Evolutionary conservation across 495 filamentous ascomycete genomes (phyloP).

Genomic region (Tuber magnatum): DNA sequence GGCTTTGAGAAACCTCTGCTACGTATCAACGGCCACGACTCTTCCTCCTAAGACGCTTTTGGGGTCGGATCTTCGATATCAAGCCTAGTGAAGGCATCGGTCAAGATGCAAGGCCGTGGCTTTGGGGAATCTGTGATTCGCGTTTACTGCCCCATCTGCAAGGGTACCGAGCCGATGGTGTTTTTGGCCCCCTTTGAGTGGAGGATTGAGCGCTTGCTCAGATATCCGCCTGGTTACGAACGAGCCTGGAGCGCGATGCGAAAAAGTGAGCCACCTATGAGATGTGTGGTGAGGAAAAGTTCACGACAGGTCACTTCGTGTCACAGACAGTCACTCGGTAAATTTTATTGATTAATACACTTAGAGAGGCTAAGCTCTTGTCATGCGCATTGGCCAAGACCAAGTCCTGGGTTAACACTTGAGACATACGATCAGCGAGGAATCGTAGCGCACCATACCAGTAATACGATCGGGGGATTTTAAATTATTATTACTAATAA

Average conservation of each 20-base stretch:
- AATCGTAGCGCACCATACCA: neutral
- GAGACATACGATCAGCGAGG: neutral
- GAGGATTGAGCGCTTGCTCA: neutral
- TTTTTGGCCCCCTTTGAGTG: neutral
- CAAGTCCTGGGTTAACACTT: neutral
- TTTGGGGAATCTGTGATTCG: neutral
- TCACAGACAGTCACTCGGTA: conserved; percentile 2
- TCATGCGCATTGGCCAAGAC: neutral
- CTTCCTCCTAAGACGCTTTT: neutral
- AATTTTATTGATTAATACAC: neutral
- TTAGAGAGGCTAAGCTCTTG: too few relatives aligned
- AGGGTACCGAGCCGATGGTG: neutral
- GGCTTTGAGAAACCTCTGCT: neutral
- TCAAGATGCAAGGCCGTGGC: neutral
- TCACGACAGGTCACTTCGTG: neutral
- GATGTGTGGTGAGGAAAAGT: neutral
- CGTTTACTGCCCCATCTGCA: neutral
- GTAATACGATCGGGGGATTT: neutral
- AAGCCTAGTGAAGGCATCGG: neutral
- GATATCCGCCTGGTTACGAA: neutral
- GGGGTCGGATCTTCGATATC: neutral
- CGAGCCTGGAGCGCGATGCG: neutral
- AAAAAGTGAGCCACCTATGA: conserved; percentile 2
- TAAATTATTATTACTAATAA: neutral
- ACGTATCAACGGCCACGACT: conserved; percentile 3